Evolutionary conservation across 441 rosid species (phyloP), one percentile per base, ranked within the genome.

Genomic region (Populus trichocarpa): DNA sequence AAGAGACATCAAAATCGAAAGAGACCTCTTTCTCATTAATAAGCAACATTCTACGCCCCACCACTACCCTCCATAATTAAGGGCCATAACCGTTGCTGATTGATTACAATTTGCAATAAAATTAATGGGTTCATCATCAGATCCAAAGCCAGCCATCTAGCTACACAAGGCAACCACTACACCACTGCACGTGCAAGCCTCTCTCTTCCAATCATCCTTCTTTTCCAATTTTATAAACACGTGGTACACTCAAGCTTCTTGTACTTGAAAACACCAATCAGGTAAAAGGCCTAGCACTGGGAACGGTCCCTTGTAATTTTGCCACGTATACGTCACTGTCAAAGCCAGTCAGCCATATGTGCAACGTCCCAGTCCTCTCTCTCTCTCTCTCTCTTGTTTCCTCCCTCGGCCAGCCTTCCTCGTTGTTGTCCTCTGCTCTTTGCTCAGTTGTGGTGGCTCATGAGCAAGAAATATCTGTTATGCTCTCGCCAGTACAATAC

Each of bases 21-120:
- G 69, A 69, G 78, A 50, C 79, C 64, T 68, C 71, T 72, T 73
- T 36, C 69, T 66, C 77, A 77, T 76, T 76, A 78, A 72, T 72
- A 80, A 78, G 81, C 87, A 82, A 82, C 83, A 84, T 86, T 81
- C 82, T 67, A 75, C 74, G 33, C 83, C 81, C 80, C 78, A 78
- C 64, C 70, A 3, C 74, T 61, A 25, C 72, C 33, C 77, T 32
- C 40, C 13, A 65, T 12, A 3, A 13, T 11, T 40, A 40, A 25
- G 33, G 70, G 13, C 57, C 57, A 4, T 14, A 13, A 13, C 57
- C 20, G 57, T 14, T 14, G 57, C 2, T 14, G 57, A 46, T 46
- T 46, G 57, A 46, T 46, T 14, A 4, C 57, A 46, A 46, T 13
- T 46, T 46, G 63, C 42, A 5, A 64, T 36, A n/a, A 70, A 77